Evolutionary conservation across 441 rosid species (phyloP), one percentile per base, ranked within the genome.

Genomic region (Euphorbia celastroides): DNA sequence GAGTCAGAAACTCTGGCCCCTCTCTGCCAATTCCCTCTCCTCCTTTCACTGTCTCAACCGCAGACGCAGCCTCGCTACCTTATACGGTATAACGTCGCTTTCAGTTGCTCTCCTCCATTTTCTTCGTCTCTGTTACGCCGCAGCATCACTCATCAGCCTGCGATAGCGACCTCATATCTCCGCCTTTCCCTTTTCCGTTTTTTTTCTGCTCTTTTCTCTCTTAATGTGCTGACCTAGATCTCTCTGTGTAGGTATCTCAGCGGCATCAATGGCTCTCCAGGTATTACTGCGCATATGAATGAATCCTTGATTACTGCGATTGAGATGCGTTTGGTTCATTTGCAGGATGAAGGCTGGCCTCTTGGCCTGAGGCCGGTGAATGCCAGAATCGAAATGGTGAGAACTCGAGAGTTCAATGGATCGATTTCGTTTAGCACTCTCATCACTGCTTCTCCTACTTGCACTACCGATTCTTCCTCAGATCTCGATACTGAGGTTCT

Each of bases 321-420:
- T 6, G 19, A 14, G 52, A 6, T 32, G 16, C 0, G 6, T 30
- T 28, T 50, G 13, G 17, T 70, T 60, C 30, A 34, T 26, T 65
- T 74, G 71, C 82, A 89, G 88, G 91, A 85, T 61, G 86, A 82
- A 60, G 97, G 95, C 46, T 90, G 97, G 97, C 95, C 97, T 9
- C 83, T 88, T 62, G 93, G 95, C 52, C 71, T 90, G 27, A 79
- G 85, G 56, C 91, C 89, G 31, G 75, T 86, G 57, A 90, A 80
- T 80, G 87, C 87, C 66, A 81, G 95, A 78, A 83, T 84, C 61
- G 91, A 86, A 79, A 76, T 84, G 72, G 76, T 69, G 55, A 83
- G 84, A 77, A 81, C 74, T 62, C 70, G 79, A 19, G 78, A 82
- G 38, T 55, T 81, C 22, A 72, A 77, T 64, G 93, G 86, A 48